phyloP scores from a whole-genome alignment of 257 asterid species.

The Penstemon newberryi region DNA sequence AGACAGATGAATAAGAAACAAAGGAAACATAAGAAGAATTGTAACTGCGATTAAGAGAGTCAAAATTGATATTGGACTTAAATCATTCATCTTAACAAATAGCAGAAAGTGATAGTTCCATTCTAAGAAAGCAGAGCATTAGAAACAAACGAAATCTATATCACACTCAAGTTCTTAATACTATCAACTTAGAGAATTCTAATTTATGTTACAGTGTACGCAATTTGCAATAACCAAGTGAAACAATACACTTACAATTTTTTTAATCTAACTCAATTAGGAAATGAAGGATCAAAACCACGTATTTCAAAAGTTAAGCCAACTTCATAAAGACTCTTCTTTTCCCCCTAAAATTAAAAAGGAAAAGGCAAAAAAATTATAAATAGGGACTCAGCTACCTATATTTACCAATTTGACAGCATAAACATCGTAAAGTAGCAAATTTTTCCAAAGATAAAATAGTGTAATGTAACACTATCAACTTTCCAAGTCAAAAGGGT shows the following conservation, averaged over 20 bases:
- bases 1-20: not conserved
- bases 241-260: slow-evolving; percentile 2
- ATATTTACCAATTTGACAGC: slow-evolving; percentile 21
- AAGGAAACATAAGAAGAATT: not conserved
- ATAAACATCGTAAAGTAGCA: slow-evolving; percentile 18
- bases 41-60: not conserved
- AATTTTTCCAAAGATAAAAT: not conserved
- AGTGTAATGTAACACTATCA: too few relatives aligned
- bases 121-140: slow-evolving; percentile 5
- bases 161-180: not conserved
- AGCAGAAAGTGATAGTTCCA: not conserved
- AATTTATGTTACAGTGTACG: not conserved
- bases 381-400: not conserved
- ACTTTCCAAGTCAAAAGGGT: too few relatives aligned
- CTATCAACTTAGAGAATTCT: not conserved
- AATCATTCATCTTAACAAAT: not conserved
- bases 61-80: not conserved
- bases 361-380: not conserved
- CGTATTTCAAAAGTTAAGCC: not conserved
- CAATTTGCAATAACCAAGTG: slow-evolving; percentile 14
- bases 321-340: not conserved
- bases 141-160: not conserved
- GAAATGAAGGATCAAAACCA: not conserved
- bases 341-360: not conserved
- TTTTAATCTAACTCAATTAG: not conserved